These are phyloP conservation scores for Backusella circina DNA, from an alignment of 192 early-diverging fungal genomes.

Conservation along the genomic window DNA sequence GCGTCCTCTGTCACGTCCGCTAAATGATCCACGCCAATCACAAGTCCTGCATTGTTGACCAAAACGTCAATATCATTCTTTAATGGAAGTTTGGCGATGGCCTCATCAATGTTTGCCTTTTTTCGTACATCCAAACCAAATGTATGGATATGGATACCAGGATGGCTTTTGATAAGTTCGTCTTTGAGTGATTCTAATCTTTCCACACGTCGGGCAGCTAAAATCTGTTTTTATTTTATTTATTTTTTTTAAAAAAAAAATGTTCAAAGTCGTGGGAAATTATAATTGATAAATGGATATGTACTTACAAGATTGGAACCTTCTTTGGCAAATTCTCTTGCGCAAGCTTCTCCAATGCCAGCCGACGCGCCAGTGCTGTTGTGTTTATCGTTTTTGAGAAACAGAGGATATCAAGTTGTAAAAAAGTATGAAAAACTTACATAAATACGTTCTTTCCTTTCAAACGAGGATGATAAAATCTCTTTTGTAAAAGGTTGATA, in stretches of 20 bases:
- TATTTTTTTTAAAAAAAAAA: not conserved
- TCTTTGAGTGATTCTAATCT: conserved; percentile 54
- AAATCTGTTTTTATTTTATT: conserved; percentile 27
- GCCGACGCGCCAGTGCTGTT: conserved; percentile 63
- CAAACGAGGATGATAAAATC: conserved; percentile 1
- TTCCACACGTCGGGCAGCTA: conserved; percentile 64
- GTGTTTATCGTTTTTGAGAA: not conserved
- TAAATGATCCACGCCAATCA: conserved; percentile 71
- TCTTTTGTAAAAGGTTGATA: not conserved
- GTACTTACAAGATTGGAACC: conserved; percentile 53
- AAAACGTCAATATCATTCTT: conserved; percentile 68
- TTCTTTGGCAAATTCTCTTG: conserved; percentile 60
- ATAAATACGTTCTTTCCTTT: conserved; percentile 9
- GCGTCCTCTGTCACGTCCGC: conserved; percentile 53
- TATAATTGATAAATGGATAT: not conserved
- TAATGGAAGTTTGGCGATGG: conserved; percentile 56
- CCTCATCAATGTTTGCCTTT: conserved; percentile 45
- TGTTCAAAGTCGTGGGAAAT: not conserved
- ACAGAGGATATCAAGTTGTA: not conserved
- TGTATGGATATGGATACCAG: conserved; percentile 52
- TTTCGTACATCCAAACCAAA: conserved; percentile 72
- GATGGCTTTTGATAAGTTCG: conserved; percentile 43
- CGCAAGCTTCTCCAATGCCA: conserved; percentile 69
- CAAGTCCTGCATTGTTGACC: conserved; percentile 83
- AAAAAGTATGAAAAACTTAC: not conserved